phyloP scores from a whole-genome alignment of 2,329 filamentous ascomycete genomes.

The Chaetoscypha palmicola region DNA sequence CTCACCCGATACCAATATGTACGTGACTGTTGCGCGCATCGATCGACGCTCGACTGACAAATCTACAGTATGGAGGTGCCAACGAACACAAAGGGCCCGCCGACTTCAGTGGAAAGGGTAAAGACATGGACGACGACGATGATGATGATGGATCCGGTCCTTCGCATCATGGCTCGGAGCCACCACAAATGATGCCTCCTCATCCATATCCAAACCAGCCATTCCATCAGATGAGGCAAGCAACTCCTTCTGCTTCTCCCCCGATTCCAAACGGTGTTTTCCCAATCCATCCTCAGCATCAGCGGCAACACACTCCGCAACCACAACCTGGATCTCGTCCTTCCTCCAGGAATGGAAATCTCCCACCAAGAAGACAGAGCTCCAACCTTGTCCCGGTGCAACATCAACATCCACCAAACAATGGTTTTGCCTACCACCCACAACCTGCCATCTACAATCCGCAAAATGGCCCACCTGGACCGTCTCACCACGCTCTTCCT shows the following conservation, averaged over 20 bases:
- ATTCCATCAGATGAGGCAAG: conserved; percentile 75
- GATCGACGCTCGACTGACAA: conserved; percentile 17
- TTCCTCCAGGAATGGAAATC: conserved; percentile 75
- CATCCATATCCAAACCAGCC: conserved; percentile 59
- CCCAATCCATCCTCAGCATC: conserved; percentile 35
- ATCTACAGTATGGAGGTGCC: conserved; percentile 70
- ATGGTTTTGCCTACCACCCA: conserved; percentile 76
- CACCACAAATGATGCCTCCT: conserved; percentile 57
- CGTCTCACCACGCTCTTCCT: conserved; percentile 28
- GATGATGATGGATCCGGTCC: conserved; percentile 70
- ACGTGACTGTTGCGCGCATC: conserved; percentile 36
- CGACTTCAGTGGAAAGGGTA: conserved; percentile 77
- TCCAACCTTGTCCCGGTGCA: conserved; percentile 66
- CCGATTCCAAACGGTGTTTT: conserved; percentile 58
- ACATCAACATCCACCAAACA: conserved; percentile 57
- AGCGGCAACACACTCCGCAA: conserved; percentile 73
- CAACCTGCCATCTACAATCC: conserved; percentile 81
- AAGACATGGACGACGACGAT: conserved; percentile 70
- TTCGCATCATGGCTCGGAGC: conserved; percentile 33
- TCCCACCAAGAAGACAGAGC: conserved; percentile 65
- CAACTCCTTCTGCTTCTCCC: conserved; percentile 79
- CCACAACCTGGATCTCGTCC: conserved; percentile 69
- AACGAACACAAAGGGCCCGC: conserved; percentile 94
- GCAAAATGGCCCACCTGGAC: conserved; percentile 34
- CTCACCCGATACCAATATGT: conserved; percentile 87